Percentiles rank a stretch among this genome's conserved stretches.
These are phyloP conservation scores for Aristolochia californica DNA, from an alignment of 164 flowering plant genomes.

Conservation along the genomic window DNA sequence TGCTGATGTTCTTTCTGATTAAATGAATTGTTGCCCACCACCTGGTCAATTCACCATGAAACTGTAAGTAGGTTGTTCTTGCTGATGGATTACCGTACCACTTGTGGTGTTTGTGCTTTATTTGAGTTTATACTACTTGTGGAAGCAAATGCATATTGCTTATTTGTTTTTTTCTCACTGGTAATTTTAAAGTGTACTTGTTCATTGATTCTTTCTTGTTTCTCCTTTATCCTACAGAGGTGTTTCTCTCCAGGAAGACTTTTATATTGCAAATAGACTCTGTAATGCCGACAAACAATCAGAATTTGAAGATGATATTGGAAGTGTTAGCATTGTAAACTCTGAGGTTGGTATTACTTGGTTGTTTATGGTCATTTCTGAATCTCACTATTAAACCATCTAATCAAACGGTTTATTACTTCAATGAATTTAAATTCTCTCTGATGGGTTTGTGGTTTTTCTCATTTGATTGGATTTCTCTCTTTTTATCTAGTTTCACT, in stretches of 20 bases:
- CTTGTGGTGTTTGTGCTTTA: not conserved
- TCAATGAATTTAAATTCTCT: not conserved
- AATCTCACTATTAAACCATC: not conserved
- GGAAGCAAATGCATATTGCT: too few species aligned
- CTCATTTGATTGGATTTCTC: not conserved
- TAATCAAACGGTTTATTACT: not conserved
- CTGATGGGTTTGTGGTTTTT: not conserved
- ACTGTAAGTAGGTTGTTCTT: conserved; percentile 9
- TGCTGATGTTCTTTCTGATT: not conserved
- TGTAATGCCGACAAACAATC: conserved; percentile 3
- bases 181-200: not conserved
- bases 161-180: too few species aligned
- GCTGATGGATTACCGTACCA: not conserved
- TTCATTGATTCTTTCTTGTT: not conserved
- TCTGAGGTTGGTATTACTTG: conserved; percentile 13
- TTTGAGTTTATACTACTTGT: too few species aligned
- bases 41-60: conserved; percentile 1
- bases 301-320: not conserved
- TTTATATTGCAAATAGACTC: conserved; percentile 4
- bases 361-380: not conserved
- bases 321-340: conserved; percentile 4
- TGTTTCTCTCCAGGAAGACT: conserved; percentile 6
- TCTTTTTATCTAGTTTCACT: not conserved
- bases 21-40: conserved; percentile 9
- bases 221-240: conserved; percentile 3